Evolutionary conservation across 2,329 filamentous ascomycete species (phyloP), one percentile per base, ranked within the genome.

Genomic region (Fusarium nodosum): DNA sequence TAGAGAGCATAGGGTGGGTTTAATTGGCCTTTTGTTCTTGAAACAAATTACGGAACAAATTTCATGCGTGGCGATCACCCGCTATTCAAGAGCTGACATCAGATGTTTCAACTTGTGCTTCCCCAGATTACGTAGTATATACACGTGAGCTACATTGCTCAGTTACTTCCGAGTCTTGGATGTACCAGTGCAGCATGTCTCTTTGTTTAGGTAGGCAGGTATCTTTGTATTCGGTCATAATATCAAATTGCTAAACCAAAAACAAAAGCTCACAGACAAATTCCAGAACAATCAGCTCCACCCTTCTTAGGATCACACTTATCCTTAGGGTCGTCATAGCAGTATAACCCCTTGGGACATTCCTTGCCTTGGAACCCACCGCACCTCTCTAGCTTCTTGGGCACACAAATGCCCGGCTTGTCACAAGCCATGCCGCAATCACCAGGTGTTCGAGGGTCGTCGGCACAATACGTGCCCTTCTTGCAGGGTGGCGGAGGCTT

Each of bases 361-460:
- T 18, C 2, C 1, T 47, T 28, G 1, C 74, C 78, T 1, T 18
- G 11, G 12, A 80, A 62, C 1, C 78, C 78, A 4, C 67, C 68
- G 24, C 78, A 80, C 1, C 31, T 39, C 1, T 46, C 54, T 3
- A 55, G 56, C 8, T 65, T 65, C 26, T 60, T 66, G 28, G 75
- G 74, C 2, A 78, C 66, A 45, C 77, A 81, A 26, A 81, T 79
- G 3, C 79, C 79, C 0, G 76, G 75, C 9, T 22, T 53, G 42
- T 80, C 79, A 55, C 79, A 80, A 5, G 79, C 76, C 73, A 79
- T 67, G 10, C 79, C 79, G 42, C 79, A 80, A 8, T 52, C 38
- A 6, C 20, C 44, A 2, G 68, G 71, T 12, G 58, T 47, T 38
- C 79, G 75, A 13, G 80, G 79, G 28, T 82, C 79, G 57, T 80